Conservation (phyloP, 352 stramenopile species). For the Pythium rhizo-oryzae region DNA sequence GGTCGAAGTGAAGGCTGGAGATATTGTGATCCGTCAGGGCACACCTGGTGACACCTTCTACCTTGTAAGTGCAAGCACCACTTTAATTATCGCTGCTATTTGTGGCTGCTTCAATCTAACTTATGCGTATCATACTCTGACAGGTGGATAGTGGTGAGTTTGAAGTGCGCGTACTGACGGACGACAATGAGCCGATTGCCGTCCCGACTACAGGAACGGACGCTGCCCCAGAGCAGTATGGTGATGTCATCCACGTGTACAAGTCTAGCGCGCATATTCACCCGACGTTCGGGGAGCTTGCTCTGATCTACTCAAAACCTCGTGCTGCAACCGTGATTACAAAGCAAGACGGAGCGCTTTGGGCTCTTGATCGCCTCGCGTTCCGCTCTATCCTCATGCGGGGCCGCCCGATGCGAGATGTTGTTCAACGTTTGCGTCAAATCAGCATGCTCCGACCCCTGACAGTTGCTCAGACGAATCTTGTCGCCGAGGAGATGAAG, state of each 20-base stretch:
- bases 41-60: conserved; percentile 94
- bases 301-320: conserved; percentile 88
- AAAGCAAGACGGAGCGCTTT: conserved; percentile 72
- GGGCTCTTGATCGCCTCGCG: conserved; percentile 90
- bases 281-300: conserved; percentile 85
- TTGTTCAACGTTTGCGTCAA: conserved; percentile 79
- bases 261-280: conserved; percentile 59
- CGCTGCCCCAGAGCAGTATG: conserved; percentile 42
- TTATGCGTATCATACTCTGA: not conserved
- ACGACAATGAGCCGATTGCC: conserved; percentile 27
- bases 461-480: conserved; percentile 88
- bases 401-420: conserved; percentile 73
- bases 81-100: not conserved
- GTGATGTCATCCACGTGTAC: conserved; percentile 78
- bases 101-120: not conserved
- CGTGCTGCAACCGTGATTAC: conserved; percentile 76
- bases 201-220: conserved; percentile 1
- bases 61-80: conserved; percentile 56
- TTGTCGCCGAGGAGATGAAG: conserved; percentile 90
- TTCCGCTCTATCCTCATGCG: conserved; percentile 95
- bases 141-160: conserved; percentile 80
- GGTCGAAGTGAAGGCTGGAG: conserved; percentile 74
- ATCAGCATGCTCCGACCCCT: conserved; percentile 83
- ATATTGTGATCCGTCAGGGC: conserved; percentile 93
- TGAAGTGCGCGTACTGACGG: conserved; percentile 66